Conservation (phyloP, 148 eudicot genomes). For the Polygonum maritimum region DNA sequence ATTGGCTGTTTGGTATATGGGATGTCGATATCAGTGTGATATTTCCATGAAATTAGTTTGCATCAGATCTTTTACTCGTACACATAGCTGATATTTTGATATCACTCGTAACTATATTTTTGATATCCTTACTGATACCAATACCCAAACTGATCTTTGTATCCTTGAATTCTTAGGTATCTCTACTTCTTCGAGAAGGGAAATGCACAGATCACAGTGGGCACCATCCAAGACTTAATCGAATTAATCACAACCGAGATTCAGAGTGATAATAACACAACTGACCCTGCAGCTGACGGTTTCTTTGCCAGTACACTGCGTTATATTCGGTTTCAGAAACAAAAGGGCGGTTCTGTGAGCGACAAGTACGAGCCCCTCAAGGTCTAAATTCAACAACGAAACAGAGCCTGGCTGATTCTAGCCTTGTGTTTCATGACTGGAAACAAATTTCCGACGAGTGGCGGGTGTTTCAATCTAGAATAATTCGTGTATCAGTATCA, state of each 20-base stretch:
- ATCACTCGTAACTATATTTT: too few species aligned
- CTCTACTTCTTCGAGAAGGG: conserved; percentile 97
- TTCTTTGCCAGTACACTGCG: conserved; percentile 81
- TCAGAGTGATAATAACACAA: conserved; percentile 52
- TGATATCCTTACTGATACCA: too few species aligned
- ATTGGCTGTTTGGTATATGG: too few species aligned
- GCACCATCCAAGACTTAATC: conserved; percentile 68
- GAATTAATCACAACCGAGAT: conserved; percentile 79
- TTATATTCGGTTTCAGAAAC: conserved; percentile 92
- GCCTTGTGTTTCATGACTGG: not conserved
- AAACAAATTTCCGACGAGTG: not conserved
- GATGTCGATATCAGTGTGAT: too few species aligned
- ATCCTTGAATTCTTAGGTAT: conserved; percentile 41
- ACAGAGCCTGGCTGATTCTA: not conserved
- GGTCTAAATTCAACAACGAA: conserved; percentile 17
- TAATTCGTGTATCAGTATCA: not conserved
- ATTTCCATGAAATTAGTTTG: too few species aligned
- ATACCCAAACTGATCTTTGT: not conserved
- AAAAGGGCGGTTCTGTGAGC: conserved; percentile 86
- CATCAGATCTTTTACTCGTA: too few species aligned
- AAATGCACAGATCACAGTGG: conserved; percentile 64
- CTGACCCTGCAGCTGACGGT: conserved; percentile 89
- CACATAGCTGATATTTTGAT: too few species aligned
- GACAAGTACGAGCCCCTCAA: conserved; percentile 73
- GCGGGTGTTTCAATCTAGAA: not conserved